Evolutionary conservation across 768 basidiomycete genomes (phyloP).

Genomic region (Suillus cothurnatus): DNA sequence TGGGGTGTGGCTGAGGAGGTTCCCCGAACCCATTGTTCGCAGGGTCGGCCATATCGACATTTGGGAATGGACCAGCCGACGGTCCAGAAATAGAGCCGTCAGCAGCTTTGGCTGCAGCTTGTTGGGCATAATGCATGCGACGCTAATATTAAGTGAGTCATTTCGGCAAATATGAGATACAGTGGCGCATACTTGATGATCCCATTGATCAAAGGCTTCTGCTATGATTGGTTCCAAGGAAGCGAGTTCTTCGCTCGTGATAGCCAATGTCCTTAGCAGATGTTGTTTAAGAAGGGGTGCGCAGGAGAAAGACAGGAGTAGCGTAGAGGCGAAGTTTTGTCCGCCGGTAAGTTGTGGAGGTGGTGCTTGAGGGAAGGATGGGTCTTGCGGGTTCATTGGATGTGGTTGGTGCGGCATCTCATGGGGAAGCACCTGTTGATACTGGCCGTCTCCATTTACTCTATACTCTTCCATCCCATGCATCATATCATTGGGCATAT

Average conservation of each 20-base stretch:
- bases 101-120: conserved; percentile 33
- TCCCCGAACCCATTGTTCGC: conserved; percentile 28
- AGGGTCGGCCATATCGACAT: conserved; percentile 35
- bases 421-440: conserved; percentile 38
- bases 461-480: conserved; percentile 69
- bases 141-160: conserved; percentile 35
- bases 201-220: conserved; percentile 87
- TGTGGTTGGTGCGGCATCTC: conserved; percentile 35
- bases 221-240: conserved; percentile 80
- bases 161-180: conserved; percentile 11
- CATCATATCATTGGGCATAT: conserved; percentile 77
- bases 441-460: conserved; percentile 47
- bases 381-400: conserved; percentile 48
- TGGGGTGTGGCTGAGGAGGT: conserved; percentile 37
- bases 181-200: conserved; percentile 62
- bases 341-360: conserved; percentile 52
- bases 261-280: conserved; percentile 66
- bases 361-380: conserved; percentile 62
- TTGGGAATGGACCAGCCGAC: conserved; percentile 31
- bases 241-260: conserved; percentile 79
- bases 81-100: conserved; percentile 32
- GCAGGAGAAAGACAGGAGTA: conserved; percentile 76
- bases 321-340: conserved; percentile 78
- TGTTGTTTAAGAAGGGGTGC: conserved; percentile 76
- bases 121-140: conserved; percentile 47